phyloP scores from a whole-genome alignment of 805 yeast species.

The Candida sithepensis region DNA sequence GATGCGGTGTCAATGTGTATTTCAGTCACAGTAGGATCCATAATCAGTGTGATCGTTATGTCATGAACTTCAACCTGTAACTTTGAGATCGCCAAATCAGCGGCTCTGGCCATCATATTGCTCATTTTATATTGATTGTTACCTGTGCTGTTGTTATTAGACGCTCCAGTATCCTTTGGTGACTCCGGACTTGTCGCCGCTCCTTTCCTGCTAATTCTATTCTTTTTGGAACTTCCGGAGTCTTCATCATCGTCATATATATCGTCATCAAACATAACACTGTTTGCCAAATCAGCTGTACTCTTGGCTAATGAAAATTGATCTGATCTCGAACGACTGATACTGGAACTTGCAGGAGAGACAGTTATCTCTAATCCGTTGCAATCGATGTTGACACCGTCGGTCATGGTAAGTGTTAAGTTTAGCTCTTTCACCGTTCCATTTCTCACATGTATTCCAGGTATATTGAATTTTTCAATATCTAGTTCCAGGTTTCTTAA shows the following conservation, averaged over 20 bases:
- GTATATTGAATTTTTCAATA: slow-evolving; percentile 63
- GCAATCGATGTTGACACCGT: slow-evolving; percentile 65
- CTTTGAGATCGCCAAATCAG: slow-evolving; percentile 63
- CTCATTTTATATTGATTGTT: slow-evolving; percentile 39
- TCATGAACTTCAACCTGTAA: slow-evolving; percentile 48
- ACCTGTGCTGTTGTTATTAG: slow-evolving; percentile 1
- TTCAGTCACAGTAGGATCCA: slow-evolving; percentile 40
- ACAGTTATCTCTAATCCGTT: slow-evolving; percentile 50
- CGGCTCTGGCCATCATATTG: slow-evolving; percentile 58
- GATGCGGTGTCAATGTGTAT: slow-evolving; percentile 30
- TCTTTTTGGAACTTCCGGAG: slow-evolving; percentile 9
- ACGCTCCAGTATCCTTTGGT: neutral
- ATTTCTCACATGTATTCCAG: slow-evolving; percentile 58
- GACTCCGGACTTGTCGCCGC: neutral
- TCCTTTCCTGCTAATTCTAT: slow-evolving; percentile 4
- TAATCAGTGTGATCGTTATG: slow-evolving; percentile 44
- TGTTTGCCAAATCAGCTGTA: slow-evolving; percentile 68
- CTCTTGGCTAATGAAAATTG: slow-evolving; percentile 63
- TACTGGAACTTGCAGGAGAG: slow-evolving; percentile 30
- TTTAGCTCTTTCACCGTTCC: slow-evolving; percentile 57
- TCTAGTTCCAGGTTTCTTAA: slow-evolving; percentile 66
- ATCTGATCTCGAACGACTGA: slow-evolving; percentile 25
- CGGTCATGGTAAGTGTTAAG: slow-evolving; percentile 60
- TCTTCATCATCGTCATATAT: slow-evolving; percentile 32
- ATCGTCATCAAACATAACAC: slow-evolving; percentile 44